A percentile compares a stretch with the other conserved stretches of the same genome.
These are phyloP conservation scores for Saprolegnia diclina DNA, from an alignment of 352 stramenopile species.

Conservation along the genomic window DNA sequence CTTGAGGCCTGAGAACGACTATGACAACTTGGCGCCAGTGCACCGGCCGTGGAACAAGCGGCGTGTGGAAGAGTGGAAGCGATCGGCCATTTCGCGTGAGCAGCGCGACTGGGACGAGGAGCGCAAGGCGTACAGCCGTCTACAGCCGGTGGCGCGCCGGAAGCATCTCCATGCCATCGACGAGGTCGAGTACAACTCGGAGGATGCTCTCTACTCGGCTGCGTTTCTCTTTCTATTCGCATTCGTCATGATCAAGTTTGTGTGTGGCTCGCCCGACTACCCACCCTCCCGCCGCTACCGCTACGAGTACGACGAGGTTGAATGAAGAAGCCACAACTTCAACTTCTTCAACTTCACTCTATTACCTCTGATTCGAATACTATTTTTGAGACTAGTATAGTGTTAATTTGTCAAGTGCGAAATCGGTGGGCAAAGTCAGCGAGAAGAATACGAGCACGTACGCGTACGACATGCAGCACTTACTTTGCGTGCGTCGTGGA, in stretches of 20 bases:
- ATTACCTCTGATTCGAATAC: no score
- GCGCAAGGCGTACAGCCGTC: neutral
- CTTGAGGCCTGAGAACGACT: neutral
- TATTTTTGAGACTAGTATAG: no score
- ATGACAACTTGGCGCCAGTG: neutral
- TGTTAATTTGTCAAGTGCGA: neutral
- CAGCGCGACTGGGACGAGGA: neutral
- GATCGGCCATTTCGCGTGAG: neutral
- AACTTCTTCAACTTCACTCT: no score
- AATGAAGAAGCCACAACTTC: neutral
- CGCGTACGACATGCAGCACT: no score
- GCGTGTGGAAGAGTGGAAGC: neutral
- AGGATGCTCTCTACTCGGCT: neutral
- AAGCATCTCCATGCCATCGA: neutral
- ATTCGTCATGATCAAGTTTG: slow-evolving; percentile 9
- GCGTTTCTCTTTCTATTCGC: neutral
- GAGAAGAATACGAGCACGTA: neutral
- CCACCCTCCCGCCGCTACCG: neutral
- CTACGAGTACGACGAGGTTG: neutral
- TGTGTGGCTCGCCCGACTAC: neutral
- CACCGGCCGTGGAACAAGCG: neutral
- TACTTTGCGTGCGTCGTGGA: no score
- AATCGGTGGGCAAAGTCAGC: neutral
- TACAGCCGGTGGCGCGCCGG: neutral
- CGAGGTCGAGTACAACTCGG: neutral